A percentile compares a stretch with the other conserved stretches of the same genome.
Conservation (phyloP, 306 rosid species). For the Gynostemma pentaphyllum region DNA sequence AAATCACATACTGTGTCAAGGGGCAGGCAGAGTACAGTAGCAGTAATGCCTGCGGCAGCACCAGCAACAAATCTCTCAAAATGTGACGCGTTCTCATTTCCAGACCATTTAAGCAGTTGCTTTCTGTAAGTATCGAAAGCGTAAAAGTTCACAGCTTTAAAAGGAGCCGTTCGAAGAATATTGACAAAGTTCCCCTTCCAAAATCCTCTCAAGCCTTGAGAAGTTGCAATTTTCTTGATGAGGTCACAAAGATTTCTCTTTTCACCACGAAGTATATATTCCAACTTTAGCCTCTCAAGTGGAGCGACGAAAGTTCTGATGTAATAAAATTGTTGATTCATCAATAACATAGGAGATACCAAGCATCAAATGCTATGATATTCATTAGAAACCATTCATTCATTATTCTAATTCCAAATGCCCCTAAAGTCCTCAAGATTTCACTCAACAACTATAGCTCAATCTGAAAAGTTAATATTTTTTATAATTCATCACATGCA, state of each 20-base stretch:
- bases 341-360: neutral
- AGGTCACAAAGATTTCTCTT: slow-evolving; percentile 52
- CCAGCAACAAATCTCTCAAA: slow-evolving; percentile 95
- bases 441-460: neutral
- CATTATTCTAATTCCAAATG: neutral
- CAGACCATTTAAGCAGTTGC: slow-evolving; percentile 54
- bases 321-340: slow-evolving; percentile 4
- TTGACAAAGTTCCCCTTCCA: slow-evolving; percentile 93
- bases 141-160: slow-evolving; percentile 82
- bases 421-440: neutral
- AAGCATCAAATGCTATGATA: neutral
- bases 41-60: slow-evolving; percentile 91
- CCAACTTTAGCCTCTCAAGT: slow-evolving; percentile 95
- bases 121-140: slow-evolving; percentile 91
- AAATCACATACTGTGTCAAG: slow-evolving; percentile 76
- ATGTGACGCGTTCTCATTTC: slow-evolving; percentile 63
- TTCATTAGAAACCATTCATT: neutral
- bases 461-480: neutral
- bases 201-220: slow-evolving; percentile 91
- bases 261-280: slow-evolving; percentile 84
- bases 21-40: slow-evolving; percentile 71
- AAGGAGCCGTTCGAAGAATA: slow-evolving; percentile 91
- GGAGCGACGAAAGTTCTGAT: slow-evolving; percentile 93
- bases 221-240: slow-evolving; percentile 45
- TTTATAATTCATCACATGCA: neutral